A percentile compares a stretch with the other conserved stretches of the same genome.
phyloP scores from a whole-genome alignment of 441 rosid species.

The Hura crepitans region DNA sequence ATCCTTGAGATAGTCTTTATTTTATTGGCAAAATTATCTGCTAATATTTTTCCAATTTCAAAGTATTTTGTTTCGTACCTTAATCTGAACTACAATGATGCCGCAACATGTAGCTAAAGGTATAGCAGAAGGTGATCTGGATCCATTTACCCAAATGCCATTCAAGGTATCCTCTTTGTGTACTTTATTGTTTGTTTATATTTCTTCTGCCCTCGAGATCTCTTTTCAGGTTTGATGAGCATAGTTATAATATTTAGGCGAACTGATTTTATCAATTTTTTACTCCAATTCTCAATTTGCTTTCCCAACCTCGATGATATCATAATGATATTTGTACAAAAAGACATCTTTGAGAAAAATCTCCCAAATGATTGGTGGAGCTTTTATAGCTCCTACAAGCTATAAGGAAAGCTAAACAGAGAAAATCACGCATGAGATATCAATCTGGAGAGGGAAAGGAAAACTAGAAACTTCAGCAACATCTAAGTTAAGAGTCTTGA shows the following conservation, averaged over 20 bases:
- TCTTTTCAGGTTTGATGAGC: constrained; percentile 8
- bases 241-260: neutral
- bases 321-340: neutral
- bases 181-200: constrained; percentile 6
- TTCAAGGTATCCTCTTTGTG: constrained; percentile 55
- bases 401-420: neutral
- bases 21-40: constrained; percentile 5
- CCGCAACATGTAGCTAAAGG: constrained; percentile 77
- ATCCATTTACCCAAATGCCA: constrained; percentile 79
- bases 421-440: neutral
- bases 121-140: constrained; percentile 80
- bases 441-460: neutral
- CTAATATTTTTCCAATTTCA: constrained; percentile 7
- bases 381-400: neutral
- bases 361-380: neutral
- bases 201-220: neutral
- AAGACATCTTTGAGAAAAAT: neutral
- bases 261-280: neutral
- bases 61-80: constrained; percentile 28
- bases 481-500: neutral
- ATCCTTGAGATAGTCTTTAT: constrained; percentile 50
- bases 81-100: constrained; percentile 53
- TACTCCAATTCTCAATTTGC: neutral
- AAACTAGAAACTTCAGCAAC: neutral
- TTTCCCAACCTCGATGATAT: neutral